Evolutionary conservation across 1,284 basidiomycete species (phyloP), one percentile per base, ranked within the genome.

Genomic region (Ceratobasidium sp.): DNA sequence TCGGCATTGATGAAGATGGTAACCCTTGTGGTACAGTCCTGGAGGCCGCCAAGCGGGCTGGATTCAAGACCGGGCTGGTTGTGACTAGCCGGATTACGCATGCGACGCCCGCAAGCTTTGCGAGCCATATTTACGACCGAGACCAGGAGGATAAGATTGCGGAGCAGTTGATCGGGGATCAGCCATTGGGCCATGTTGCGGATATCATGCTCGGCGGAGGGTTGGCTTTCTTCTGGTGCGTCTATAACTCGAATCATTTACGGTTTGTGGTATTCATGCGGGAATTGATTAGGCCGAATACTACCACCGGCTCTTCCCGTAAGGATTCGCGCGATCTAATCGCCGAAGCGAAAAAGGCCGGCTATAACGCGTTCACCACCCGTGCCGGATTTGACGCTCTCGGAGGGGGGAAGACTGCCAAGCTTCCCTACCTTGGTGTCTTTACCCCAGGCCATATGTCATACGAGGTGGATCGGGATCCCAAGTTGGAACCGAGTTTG

Each of bases 401-500:
- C 3, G 33, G 77, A 66, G 33, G 39, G 79, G 60, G 79, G 73
- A 56, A 67, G 26, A 28, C 73, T 15, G 73, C 73, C 12, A 76
- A 76, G 53, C 77, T 81, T 78, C 70, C 83, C 79, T 66, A 82
- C 82, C 73, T 81, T 80, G 73, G 84, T 67, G n/a, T 82, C 79
- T 69, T 84, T 82, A 80, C 78, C 66, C 79, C 15, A 15, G 80
- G 80, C 15, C 84, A 85, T 81, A 84, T 84, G 83, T 77, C 81
- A 1, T 85, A 84, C 82, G 84, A 85, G 80, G 75, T 85, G 33
- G 84, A 85, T 79, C 79, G 84, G 28, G 82, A 84, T 77, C 75
- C 81, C 0, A 82, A 79, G 5, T 56, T 76, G 26, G 81, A 84
- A 80, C 84, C 84, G 5, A 81, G 81, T 9, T 81, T 85, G 58